Conservation (phyloP, 2,329 filamentous ascomycete species). For the Harringtonia lauricola region DNA sequence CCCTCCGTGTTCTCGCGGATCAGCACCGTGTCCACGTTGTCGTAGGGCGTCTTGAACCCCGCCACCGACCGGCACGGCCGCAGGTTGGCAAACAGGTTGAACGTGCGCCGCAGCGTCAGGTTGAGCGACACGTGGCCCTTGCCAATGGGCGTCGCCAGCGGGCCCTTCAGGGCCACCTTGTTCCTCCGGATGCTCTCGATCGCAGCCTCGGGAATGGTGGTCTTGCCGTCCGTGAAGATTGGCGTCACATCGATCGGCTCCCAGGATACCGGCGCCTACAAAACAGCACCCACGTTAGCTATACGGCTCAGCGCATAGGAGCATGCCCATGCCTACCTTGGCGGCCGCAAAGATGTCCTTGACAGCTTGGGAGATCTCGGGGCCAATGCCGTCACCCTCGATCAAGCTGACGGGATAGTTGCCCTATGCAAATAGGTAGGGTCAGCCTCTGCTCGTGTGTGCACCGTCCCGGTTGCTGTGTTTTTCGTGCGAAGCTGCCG, state of each 20-base stretch:
- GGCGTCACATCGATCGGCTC: constrained; percentile 95
- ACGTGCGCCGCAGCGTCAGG: constrained; percentile 94
- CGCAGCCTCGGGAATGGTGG: constrained; percentile 82
- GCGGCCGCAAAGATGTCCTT: constrained; percentile 98
- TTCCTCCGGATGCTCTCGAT: constrained; percentile 92
- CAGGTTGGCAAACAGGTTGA: constrained; percentile 99
- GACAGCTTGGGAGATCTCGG: constrained; percentile 93
- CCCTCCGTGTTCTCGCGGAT: constrained; percentile 99
- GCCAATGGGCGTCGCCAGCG: constrained; percentile 91
- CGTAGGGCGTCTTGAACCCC: constrained; percentile 97
- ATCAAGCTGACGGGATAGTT: constrained; percentile 95
- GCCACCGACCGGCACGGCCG: constrained; percentile 94
- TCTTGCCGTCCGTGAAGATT: constrained; percentile 87
- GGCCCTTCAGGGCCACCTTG: constrained; percentile 96
- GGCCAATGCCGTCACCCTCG: constrained; percentile 97
- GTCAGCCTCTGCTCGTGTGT: no score
- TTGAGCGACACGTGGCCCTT: constrained; percentile 99
- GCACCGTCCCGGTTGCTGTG: not conserved
- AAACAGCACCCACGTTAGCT: constrained; percentile 32
- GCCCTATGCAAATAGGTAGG: constrained; percentile 43
- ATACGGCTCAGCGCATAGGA: not conserved
- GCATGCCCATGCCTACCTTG: constrained; percentile 59
- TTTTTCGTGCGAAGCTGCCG: no score
- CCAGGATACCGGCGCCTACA: constrained; percentile 91
- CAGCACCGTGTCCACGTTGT: constrained; percentile 90